A percentile compares a stretch with the other conserved stretches of the same genome.
Conservation (phyloP, 352 stramenopile species). For the Pythium monospermum region DNA sequence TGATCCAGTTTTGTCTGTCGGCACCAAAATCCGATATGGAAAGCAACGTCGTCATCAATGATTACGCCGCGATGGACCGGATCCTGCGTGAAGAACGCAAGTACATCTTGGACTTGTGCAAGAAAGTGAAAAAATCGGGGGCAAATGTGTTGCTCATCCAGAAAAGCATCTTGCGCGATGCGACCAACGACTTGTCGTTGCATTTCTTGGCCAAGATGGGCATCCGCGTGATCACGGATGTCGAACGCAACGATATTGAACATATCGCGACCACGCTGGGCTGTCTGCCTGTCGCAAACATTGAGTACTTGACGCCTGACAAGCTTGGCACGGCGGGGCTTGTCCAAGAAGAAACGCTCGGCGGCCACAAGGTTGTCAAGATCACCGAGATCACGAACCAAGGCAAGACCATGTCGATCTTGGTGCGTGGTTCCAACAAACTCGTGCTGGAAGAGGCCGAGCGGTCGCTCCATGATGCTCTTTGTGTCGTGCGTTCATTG, state of each 20-base stretch:
- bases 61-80: constrained; percentile 99
- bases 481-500: constrained; percentile 96
- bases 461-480: constrained; percentile 97
- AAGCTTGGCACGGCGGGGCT: constrained; percentile 95
- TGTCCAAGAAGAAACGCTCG: constrained; percentile 95
- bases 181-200: constrained; percentile 98
- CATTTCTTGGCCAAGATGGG: constrained; percentile 99
- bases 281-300: constrained; percentile 96
- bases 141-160: constrained; percentile 99
- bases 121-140: constrained; percentile 98
- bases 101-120: constrained; percentile 96
- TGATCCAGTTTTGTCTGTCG: constrained; percentile 99
- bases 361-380: constrained; percentile 98
- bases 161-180: constrained; percentile 99
- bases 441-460: constrained; percentile 98
- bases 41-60: constrained; percentile 99
- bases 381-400: constrained; percentile 96
- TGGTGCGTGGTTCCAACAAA: constrained; percentile 98
- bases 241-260: constrained; percentile 98
- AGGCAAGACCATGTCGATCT: constrained; percentile 96
- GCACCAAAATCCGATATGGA: constrained; percentile 99
- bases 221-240: constrained; percentile 99
- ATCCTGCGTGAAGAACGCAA: constrained; percentile 98
- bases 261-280: constrained; percentile 97
- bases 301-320: constrained; percentile 96